These are phyloP conservation scores for Syzygium syzygioides DNA, from an alignment of 441 rosid species.

Conservation along the genomic window DNA sequence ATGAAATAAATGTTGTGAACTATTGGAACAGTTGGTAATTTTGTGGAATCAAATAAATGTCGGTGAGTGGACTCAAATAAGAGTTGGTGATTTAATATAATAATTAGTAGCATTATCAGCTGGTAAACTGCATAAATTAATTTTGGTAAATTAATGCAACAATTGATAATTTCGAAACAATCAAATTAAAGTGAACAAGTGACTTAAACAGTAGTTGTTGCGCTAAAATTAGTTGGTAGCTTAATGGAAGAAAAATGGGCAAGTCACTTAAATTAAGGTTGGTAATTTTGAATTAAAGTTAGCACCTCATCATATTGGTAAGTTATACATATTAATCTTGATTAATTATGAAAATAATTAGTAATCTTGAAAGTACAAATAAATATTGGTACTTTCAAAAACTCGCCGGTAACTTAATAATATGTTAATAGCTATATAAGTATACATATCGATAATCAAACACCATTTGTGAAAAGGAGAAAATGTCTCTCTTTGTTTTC, in stretches of 20 bases:
- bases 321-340: not conserved
- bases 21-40: not conserved
- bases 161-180: fast-evolving
- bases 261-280: not conserved
- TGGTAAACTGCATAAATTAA: not conserved
- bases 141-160: not conserved
- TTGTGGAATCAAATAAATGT: not conserved
- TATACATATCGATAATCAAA: not conserved
- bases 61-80: not conserved
- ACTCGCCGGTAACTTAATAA: not conserved
- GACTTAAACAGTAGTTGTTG: not conserved
- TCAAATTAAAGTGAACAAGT: not conserved
- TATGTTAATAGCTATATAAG: not conserved
- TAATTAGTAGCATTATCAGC: not conserved
- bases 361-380: not conserved
- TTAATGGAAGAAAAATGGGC: not conserved
- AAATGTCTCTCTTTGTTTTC: not conserved
- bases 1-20: not conserved
- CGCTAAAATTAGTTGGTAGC: not conserved
- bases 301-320: not conserved
- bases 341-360: not conserved
- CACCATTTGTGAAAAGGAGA: not conserved
- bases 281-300: not conserved
- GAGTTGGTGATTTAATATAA: not conserved
- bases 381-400: not conserved